phyloP scores from a whole-genome alignment of 805 yeast genomes.

The Pichia cephalocereana region DNA sequence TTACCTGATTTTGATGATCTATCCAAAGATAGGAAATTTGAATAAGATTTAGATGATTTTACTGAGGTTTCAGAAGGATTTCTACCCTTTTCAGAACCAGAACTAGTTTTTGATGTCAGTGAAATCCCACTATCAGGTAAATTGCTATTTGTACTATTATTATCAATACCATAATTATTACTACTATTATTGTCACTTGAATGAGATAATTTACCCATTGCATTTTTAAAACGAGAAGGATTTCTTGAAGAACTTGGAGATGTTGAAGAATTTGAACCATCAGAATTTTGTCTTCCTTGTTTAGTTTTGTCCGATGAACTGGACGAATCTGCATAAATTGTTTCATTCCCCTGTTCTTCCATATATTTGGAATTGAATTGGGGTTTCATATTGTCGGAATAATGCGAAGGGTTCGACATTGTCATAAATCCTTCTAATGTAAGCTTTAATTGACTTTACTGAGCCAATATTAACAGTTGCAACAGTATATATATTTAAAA shows the following conservation, averaged over 20 bases:
- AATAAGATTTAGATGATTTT: slow-evolving; percentile 15
- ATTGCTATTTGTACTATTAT: not conserved
- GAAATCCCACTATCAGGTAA: not conserved
- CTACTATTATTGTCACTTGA: not conserved
- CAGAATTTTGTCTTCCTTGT: slow-evolving; percentile 2
- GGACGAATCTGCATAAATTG: not conserved
- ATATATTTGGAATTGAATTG: slow-evolving; percentile 13
- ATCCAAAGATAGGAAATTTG: slow-evolving; percentile 23
- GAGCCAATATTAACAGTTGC: too few relatives aligned
- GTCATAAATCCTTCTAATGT: not conserved
- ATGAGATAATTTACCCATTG: not conserved
- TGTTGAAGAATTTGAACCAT: slow-evolving; percentile 8
- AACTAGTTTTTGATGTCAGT: not conserved
- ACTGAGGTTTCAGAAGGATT: not conserved
- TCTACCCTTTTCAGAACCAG: not conserved
- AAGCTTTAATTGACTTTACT: too few relatives aligned
- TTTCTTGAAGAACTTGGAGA: slow-evolving; percentile 16
- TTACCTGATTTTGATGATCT: slow-evolving; percentile 3
- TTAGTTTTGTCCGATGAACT: not conserved
- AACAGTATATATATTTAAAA: too few relatives aligned
- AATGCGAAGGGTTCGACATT: not conserved
- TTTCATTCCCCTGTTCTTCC: slow-evolving; percentile 4
- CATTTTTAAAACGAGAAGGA: slow-evolving; percentile 7
- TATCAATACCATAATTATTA: not conserved
- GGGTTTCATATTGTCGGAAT: slow-evolving; percentile 1